Evolutionary conservation across 257 asterid species (phyloP), one percentile per base, ranked within the genome.

Genomic region (Fraxinus excelsior): DNA sequence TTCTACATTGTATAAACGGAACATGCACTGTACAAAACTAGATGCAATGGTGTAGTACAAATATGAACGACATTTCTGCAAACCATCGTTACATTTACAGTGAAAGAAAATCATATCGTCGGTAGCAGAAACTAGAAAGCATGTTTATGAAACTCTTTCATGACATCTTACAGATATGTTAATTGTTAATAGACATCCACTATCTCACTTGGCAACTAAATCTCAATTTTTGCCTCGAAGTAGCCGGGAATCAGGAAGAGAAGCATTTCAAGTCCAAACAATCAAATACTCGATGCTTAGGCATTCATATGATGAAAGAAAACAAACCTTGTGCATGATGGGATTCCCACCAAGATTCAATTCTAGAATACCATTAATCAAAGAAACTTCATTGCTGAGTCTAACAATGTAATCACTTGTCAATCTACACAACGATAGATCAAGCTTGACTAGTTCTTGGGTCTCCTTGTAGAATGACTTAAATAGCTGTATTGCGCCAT

Each of bases 291-390:
- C 42, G 32, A 70, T 34, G 19, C 53, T 28, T 70, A 58, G 16
- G 53, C 67, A 72, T 46, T 64, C 70, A 14, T 32, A 44, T n/a
- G 31, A 68, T 58, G 83, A 80, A 83, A 67, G 75, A 72, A 78
- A 49, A 67, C 89, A 72, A 69, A 95, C 99, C 99, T 96, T 94
- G 81, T 78, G 82, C 89, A 73, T 80, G 84, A 90, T 73, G 25
- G 91, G 87, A 88, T 95, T 95, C 81, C 96, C 97, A 76, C 90
- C 91, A 74, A 96, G 91, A 85, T 96, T 91, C 86, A 96, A 84
- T 85, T 96, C 98, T 64, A 88, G 84, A 77, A 96, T 79, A 44
- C 91, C 80, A 82, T 79, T 78, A 46, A 87, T 44, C 76, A 88
- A 75, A 76, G 91, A 79, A 74, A 81, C 80, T 82, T 89, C 97